Evolutionary conservation across 495 filamentous ascomycete species (phyloP).

Genomic region (Podospora australis): DNA sequence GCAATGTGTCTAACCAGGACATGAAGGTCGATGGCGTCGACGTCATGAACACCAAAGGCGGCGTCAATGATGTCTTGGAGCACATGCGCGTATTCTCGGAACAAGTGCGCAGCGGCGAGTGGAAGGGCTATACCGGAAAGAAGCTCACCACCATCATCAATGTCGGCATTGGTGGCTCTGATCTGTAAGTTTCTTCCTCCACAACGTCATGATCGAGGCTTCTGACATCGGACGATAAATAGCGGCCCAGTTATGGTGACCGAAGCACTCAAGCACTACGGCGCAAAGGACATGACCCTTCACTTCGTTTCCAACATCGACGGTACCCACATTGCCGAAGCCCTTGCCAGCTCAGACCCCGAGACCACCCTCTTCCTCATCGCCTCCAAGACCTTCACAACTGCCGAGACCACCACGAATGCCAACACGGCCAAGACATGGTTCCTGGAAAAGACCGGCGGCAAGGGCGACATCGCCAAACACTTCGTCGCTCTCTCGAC

Average conservation of each 20-base stretch:
- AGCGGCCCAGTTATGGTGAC: conserved; percentile 98
- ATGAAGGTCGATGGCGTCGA: conserved; percentile 94
- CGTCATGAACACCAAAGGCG: conserved; percentile 68
- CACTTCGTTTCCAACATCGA: conserved; percentile 99
- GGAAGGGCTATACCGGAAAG: conserved; percentile 99
- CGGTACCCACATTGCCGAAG: conserved; percentile 95
- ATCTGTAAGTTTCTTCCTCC: conserved; percentile 61
- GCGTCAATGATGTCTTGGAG: conserved; percentile 80
- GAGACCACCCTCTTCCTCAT: conserved; percentile 97
- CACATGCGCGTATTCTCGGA: conserved; percentile 98
- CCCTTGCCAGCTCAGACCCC: conserved; percentile 77
- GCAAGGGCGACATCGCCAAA: conserved; percentile 83
- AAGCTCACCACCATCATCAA: conserved; percentile 94
- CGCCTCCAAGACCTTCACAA: conserved; percentile 99
- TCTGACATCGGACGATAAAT: not conserved
- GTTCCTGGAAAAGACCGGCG: conserved; percentile 79
- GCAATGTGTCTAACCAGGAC: conserved; percentile 75
- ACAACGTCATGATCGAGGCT: not conserved
- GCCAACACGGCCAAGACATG: conserved; percentile 93
- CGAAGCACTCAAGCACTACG: conserved; percentile 92
- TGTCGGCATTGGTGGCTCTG: conserved; percentile 95
- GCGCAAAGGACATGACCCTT: conserved; percentile 71
- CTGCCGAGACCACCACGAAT: conserved; percentile 93
- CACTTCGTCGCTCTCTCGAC: conserved; percentile 98
- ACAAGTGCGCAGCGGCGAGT: conserved; percentile 87